Conservation (phyloP, 2,329 filamentous ascomycete genomes). For the Hymenoscyphus albidus region DNA sequence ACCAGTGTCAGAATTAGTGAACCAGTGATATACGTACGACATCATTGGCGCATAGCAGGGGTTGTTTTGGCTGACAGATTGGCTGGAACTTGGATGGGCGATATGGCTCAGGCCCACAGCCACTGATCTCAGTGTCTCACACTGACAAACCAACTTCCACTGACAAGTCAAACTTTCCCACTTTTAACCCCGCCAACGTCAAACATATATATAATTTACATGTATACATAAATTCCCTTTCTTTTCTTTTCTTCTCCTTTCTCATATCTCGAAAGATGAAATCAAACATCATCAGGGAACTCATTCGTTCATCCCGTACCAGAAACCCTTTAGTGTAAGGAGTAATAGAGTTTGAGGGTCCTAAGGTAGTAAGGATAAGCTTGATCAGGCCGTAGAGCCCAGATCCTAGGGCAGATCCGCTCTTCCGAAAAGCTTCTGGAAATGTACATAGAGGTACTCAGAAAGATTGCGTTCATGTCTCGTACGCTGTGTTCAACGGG, state of each 20-base stretch:
- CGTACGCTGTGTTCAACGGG: neutral
- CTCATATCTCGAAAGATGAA: neutral
- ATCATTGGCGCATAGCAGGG: neutral
- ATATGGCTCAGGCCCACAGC: too few species aligned
- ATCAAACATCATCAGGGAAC: neutral
- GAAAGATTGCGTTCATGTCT: neutral
- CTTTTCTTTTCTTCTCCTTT: neutral
- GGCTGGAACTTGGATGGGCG: neutral
- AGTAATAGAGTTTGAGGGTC: neutral
- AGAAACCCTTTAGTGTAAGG: neutral
- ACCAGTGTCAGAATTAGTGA: neutral
- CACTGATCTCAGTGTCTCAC: too few species aligned
- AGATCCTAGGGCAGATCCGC: neutral
- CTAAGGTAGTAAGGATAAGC: neutral
- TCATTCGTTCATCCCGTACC: neutral
- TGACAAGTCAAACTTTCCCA: neutral
- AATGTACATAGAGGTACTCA: too few species aligned
- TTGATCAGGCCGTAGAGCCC: neutral
- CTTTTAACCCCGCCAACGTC: neutral
- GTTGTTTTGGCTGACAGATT: neutral
- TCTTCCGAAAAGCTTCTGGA: neutral
- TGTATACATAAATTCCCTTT: too few species aligned
- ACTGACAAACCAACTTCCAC: neutral
- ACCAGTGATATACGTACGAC: neutral
- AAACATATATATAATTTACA: neutral